A percentile compares a stretch with the other conserved stretches of the same genome.
Conservation (phyloP, 2,329 filamentous ascomycete species). For the Arthrobotrys entomopaga region DNA sequence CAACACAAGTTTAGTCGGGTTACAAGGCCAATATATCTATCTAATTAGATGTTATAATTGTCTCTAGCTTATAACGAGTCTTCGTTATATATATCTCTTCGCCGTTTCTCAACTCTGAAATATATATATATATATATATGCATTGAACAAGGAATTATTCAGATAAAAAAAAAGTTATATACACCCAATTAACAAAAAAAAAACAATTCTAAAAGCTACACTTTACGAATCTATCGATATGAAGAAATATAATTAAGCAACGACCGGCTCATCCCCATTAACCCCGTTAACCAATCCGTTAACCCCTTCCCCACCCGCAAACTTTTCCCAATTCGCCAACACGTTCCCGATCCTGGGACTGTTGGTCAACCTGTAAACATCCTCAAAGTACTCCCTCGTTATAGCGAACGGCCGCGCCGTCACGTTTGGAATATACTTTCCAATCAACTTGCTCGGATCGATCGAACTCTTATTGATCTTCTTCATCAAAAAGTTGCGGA, state of each 20-base stretch:
- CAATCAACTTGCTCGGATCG: slow-evolving; percentile 93
- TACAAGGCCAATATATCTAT: too few relatives aligned
- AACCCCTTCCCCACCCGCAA: slow-evolving; percentile 61
- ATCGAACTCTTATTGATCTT: slow-evolving; percentile 99
- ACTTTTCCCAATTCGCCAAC: slow-evolving; percentile 86
- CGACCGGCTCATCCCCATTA: not conserved
- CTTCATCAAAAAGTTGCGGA: slow-evolving; percentile 97
- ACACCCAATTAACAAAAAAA: too few relatives aligned
- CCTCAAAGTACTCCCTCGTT: slow-evolving; percentile 99
- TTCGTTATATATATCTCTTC: too few relatives aligned
- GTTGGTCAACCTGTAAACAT: slow-evolving; percentile 95
- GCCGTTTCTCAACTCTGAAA: too few relatives aligned
- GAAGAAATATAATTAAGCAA: not conserved
- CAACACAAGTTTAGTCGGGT: too few relatives aligned
- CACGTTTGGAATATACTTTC: slow-evolving; percentile 99
- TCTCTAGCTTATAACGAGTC: too few relatives aligned
- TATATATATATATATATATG: too few relatives aligned
- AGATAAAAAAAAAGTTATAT: too few relatives aligned
- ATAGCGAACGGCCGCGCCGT: slow-evolving; percentile 94
- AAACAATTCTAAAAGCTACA: too few relatives aligned
- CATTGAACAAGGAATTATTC: too few relatives aligned
- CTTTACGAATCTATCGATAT: too few relatives aligned
- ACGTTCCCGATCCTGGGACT: slow-evolving; percentile 79
- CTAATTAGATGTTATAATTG: too few relatives aligned
- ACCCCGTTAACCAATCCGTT: slow-evolving; percentile 50